phyloP scores from a whole-genome alignment of 345 rosid species.

The Rhodomyrtus tomentosa region DNA sequence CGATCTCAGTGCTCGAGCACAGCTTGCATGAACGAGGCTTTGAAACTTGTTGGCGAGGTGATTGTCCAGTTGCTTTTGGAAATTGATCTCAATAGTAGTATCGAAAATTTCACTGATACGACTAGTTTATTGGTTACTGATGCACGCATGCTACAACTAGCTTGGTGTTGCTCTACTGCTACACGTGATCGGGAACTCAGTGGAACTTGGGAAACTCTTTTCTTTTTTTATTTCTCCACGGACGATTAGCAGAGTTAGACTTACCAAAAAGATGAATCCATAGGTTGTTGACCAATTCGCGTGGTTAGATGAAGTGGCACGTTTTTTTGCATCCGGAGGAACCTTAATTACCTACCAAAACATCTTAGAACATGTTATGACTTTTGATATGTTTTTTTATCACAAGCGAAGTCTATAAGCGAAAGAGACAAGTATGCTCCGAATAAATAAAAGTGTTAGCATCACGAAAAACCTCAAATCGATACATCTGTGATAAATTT shows the following conservation, averaged over 20 bases:
- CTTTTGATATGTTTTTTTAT: no score
- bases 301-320: no score
- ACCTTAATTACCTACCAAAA: no score
- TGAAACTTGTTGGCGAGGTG: background rate
- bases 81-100: background rate
- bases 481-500: no score
- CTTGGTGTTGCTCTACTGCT: background rate
- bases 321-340: no score
- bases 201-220: background rate
- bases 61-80: background rate
- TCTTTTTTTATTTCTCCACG: no score
- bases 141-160: background rate
- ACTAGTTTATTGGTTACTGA: background rate
- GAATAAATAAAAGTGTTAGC: no score
- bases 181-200: background rate
- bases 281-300: background rate
- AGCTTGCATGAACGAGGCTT: background rate
- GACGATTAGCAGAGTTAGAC: background rate
- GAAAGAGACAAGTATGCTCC: no score
- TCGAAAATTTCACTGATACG: background rate
- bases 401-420: no score
- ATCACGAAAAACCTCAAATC: no score
- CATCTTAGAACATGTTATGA: no score
- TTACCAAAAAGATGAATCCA: background rate
- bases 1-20: background rate